These are phyloP conservation scores for Diaporthe australafricana DNA, from an alignment of 2,329 filamentous ascomycete species.

Conservation along the genomic window DNA sequence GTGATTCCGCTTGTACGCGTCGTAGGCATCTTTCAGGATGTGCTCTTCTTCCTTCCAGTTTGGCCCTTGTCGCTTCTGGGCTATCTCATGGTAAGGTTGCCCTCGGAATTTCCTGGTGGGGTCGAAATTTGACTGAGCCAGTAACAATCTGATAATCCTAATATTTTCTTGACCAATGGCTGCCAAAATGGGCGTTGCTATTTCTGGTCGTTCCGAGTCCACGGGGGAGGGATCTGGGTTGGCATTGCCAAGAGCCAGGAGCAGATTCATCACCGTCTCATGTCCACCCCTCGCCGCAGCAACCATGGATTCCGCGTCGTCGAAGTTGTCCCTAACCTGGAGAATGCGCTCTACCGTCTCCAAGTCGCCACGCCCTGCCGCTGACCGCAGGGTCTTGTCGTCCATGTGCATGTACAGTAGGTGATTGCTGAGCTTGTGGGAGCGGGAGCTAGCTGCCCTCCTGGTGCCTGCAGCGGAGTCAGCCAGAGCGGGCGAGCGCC, in stretches of 20 bases:
- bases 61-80: slow-evolving; percentile 83
- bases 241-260: slow-evolving; percentile 75
- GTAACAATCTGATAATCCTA: slow-evolving; percentile 83
- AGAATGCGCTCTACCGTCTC: slow-evolving; percentile 71
- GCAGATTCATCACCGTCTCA: slow-evolving; percentile 84
- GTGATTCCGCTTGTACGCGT: slow-evolving; percentile 68
- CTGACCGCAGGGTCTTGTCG: slow-evolving; percentile 69
- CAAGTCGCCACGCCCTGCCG: slow-evolving; percentile 70
- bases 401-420: slow-evolving; percentile 72
- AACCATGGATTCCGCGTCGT: slow-evolving; percentile 88
- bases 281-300: slow-evolving; percentile 94
- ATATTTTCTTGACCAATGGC: slow-evolving; percentile 92
- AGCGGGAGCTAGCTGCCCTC: slow-evolving; percentile 66
- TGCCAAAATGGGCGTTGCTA: slow-evolving; percentile 91
- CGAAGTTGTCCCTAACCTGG: slow-evolving; percentile 69
- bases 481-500: slow-evolving; percentile 63
- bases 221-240: slow-evolving; percentile 78
- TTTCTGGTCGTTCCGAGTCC: slow-evolving; percentile 64
- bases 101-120: slow-evolving; percentile 82
- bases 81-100: slow-evolving; percentile 88
- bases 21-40: slow-evolving; percentile 80
- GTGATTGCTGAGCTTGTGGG: slow-evolving; percentile 74
- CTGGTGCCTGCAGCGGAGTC: slow-evolving; percentile 51
- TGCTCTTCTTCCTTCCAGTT: slow-evolving; percentile 92
- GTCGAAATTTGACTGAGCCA: slow-evolving; percentile 83